Evolutionary conservation across 371 early-diverging fungal species (phyloP).

Genomic region (Saksenaea vasiformis): DNA sequence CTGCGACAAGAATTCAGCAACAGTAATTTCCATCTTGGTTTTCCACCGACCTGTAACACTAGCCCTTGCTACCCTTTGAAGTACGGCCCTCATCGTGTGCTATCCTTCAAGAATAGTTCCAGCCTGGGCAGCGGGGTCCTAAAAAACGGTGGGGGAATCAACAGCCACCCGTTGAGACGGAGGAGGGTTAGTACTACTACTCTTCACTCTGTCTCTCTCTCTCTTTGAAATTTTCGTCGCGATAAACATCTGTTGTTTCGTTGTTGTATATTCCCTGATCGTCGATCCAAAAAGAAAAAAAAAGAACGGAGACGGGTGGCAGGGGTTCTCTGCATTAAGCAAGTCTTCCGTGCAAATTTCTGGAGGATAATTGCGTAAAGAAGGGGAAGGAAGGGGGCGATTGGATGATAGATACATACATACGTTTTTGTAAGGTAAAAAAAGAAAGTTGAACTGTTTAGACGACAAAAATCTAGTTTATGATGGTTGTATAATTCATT

Average conservation of each 20-base stretch:
- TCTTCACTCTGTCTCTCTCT: not conserved
- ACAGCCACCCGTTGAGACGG: not conserved
- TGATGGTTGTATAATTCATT: not conserved
- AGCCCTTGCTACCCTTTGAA: constrained; percentile 19
- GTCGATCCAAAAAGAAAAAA: not conserved
- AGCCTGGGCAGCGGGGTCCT: not conserved
- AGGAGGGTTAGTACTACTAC: too few species aligned
- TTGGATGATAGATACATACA: not conserved
- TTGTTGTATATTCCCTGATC: too few species aligned
- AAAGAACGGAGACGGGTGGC: not conserved
- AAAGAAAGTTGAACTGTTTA: not conserved
- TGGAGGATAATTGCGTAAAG: not conserved
- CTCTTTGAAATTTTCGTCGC: too few species aligned
- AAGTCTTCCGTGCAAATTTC: not conserved
- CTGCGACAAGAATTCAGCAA: constrained; percentile 22
- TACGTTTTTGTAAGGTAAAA: too few species aligned
- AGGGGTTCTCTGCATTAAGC: not conserved
- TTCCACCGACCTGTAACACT: constrained; percentile 17
- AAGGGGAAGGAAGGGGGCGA: not conserved
- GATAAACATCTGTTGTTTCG: not conserved
- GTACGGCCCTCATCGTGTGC: constrained; percentile 19
- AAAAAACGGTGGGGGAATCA: not conserved
- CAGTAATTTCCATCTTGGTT: not conserved
- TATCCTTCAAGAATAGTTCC: not conserved
- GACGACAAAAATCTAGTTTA: not conserved